Percentiles rank a stretch among this genome's conserved stretches.
Evolutionary conservation across 1,284 basidiomycete genomes (phyloP).

Genomic region (Boletellus deceptivus): DNA sequence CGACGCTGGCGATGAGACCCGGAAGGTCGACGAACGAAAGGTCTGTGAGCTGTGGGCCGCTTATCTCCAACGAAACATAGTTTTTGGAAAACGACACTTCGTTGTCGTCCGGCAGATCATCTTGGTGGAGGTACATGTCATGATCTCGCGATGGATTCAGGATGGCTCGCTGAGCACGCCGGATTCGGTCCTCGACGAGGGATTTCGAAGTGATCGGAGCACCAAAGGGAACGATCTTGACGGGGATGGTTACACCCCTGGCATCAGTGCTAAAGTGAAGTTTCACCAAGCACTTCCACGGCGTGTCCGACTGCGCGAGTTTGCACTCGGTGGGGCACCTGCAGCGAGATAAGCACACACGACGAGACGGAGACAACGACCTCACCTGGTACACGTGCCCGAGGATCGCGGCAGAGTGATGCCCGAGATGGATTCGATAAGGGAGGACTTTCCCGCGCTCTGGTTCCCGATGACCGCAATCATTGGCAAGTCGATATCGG

Average conservation of each 20-base stretch:
- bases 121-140: slow-evolving; percentile 40
- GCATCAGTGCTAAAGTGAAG: slow-evolving; percentile 52
- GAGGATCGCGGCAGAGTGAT: slow-evolving; percentile 64
- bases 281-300: slow-evolving; percentile 63
- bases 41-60: slow-evolving; percentile 65
- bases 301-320: slow-evolving; percentile 42
- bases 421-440: slow-evolving; percentile 73
- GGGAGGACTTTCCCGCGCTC: slow-evolving; percentile 70
- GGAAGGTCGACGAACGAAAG: slow-evolving; percentile 56
- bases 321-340: slow-evolving; percentile 76
- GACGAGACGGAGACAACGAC: neutral
- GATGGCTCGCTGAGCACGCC: slow-evolving; percentile 69
- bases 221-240: slow-evolving; percentile 52
- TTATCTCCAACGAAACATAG: slow-evolving; percentile 63
- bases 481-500: slow-evolving; percentile 66
- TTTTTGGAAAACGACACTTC: slow-evolving; percentile 62
- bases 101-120: slow-evolving; percentile 31
- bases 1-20: slow-evolving; percentile 67
- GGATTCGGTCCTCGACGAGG: slow-evolving; percentile 62
- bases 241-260: slow-evolving; percentile 40
- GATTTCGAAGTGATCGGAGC: slow-evolving; percentile 46
- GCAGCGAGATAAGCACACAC: neutral
- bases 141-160: slow-evolving; percentile 52
- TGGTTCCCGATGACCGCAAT: slow-evolving; percentile 69
- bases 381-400: slow-evolving; percentile 66